Percentiles rank a stretch among this genome's conserved stretches.
Conservation (phyloP, 2,329 filamentous ascomycete species). For the Orbilia brochopaga region DNA sequence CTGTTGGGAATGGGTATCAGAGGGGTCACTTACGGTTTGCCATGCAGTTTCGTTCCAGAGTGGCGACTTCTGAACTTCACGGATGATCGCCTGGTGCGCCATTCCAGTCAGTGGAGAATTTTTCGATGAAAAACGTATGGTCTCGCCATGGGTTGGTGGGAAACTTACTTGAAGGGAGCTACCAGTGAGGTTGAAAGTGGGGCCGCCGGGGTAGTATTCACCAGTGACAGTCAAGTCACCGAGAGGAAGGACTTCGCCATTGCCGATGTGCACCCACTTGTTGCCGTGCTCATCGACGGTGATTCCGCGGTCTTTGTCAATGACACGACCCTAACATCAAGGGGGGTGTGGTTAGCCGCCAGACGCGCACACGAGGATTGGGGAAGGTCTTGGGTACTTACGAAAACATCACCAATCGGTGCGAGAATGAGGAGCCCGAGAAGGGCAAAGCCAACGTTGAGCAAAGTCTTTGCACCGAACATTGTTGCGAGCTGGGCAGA, state of each 20-base stretch:
- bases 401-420: background rate
- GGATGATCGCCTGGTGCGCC: background rate
- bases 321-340: background rate
- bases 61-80: background rate
- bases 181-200: conserved; percentile 3
- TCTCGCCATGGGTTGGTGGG: background rate
- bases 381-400: background rate
- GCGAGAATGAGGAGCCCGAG: background rate
- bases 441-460: background rate
- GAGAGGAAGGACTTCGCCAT: conserved; percentile 1
- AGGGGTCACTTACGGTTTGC: conserved; percentile 4
- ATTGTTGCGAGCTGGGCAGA: background rate
- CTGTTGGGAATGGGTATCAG: background rate
- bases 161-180: conserved; percentile 21
- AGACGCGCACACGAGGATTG: background rate
- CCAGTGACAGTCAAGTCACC: conserved; percentile 20
- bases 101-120: background rate
- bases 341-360: background rate
- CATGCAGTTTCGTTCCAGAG: conserved; percentile 13
- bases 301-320: background rate
- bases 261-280: background rate
- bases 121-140: background rate
- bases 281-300: background rate
- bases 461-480: background rate
- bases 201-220: conserved; percentile 34